Evolutionary conservation across 2,329 filamentous ascomycete genomes (phyloP).

Genomic region (Colletotrichum sp.): DNA sequence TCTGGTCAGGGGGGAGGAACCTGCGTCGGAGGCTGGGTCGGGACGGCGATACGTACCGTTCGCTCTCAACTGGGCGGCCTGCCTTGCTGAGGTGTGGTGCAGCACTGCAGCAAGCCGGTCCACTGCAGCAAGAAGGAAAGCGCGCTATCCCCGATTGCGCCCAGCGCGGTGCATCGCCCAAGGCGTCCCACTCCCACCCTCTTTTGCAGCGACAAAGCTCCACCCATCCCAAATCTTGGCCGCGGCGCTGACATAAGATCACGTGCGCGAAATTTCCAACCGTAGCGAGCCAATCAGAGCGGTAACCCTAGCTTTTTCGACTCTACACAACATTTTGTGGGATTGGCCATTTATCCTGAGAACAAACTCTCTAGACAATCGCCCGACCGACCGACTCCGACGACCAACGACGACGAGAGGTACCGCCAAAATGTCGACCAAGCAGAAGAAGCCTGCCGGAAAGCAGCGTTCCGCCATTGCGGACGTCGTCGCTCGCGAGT

Average conservation of each 20-base stretch:
- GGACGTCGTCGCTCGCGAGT: slow-evolving; percentile 99
- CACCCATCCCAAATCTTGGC: background rate
- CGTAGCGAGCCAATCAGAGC: slow-evolving; percentile 4
- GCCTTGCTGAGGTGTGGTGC: background rate
- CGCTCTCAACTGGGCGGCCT: background rate
- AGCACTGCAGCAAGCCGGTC: background rate
- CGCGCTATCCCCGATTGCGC: background rate
- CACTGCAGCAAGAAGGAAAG: background rate
- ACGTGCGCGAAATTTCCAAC: background rate
- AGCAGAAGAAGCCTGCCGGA: slow-evolving; percentile 69
- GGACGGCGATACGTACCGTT: background rate
- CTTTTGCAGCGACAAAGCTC: background rate
- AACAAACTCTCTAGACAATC: slow-evolving; percentile 22
- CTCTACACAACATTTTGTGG: slow-evolving; percentile 20
- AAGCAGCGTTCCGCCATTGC: slow-evolving; percentile 91
- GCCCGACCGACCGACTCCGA: slow-evolving; percentile 18
- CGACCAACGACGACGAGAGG: slow-evolving; percentile 27
- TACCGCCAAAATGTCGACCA: slow-evolving; percentile 64
- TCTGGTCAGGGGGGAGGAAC: slow-evolving; percentile 16
- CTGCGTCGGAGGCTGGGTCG: background rate
- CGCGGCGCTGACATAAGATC: background rate
- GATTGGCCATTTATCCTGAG: background rate
- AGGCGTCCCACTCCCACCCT: background rate
- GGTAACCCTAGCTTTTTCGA: slow-evolving; percentile 16
- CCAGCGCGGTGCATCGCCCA: background rate